Conservation (phyloP, 371 early-diverging fungal species). For the Circinella umbellata region DNA sequence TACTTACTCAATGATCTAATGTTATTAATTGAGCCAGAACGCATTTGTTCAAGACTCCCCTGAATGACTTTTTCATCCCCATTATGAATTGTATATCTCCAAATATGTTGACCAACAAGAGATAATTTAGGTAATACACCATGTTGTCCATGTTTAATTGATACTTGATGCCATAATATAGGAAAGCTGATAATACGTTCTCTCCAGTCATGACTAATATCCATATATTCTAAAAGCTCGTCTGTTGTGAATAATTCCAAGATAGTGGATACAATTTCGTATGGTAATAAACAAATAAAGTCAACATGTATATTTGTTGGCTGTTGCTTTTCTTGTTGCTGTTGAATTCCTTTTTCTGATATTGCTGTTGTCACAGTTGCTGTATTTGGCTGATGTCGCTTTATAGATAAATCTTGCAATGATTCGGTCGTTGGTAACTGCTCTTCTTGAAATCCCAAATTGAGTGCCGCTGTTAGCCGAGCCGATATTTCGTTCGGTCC, state of each 20-base stretch:
- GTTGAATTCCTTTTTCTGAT: not conserved
- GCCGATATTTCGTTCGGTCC: conserved; percentile 8
- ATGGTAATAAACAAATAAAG: not conserved
- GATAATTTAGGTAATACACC: not conserved
- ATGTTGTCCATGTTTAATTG: not conserved
- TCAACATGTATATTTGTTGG: not conserved
- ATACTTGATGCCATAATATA: not conserved
- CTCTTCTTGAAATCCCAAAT: not conserved
- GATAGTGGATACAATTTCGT: not conserved
- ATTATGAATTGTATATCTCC: not conserved
- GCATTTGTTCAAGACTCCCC: not conserved
- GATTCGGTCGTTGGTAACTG: too few relatives aligned
- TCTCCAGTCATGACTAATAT: not conserved
- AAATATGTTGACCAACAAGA: not conserved
- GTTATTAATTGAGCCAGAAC: not conserved
- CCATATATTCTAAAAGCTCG: conserved; percentile 4
- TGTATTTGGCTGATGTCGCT: too few relatives aligned
- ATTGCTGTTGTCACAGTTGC: not conserved
- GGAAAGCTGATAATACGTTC: conserved; percentile 1
- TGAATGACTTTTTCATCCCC: not conserved
- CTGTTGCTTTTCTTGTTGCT: not conserved
- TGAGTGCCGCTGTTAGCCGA: conserved; percentile 3
- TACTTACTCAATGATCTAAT: conserved; percentile 2
- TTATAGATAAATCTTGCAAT: too few relatives aligned
- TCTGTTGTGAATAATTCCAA: not conserved